A percentile compares a stretch with the other conserved stretches of the same genome.
Conservation (phyloP, 495 filamentous ascomycete species). For the Recurvomyces mirabilis region DNA sequence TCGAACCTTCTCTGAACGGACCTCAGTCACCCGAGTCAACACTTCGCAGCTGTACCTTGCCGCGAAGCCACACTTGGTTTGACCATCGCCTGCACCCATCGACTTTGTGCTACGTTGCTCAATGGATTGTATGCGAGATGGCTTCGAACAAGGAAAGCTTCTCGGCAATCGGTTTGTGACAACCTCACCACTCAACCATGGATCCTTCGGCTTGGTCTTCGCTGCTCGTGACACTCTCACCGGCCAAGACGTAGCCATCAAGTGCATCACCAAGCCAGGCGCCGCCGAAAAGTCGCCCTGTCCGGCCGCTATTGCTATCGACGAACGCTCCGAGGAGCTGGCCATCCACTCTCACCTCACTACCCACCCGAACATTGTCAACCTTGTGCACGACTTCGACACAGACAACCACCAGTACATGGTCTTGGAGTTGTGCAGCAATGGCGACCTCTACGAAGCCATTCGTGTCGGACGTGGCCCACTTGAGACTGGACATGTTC, state of each 20-base stretch:
- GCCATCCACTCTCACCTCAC: slow-evolving; percentile 67
- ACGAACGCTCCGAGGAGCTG: slow-evolving; percentile 82
- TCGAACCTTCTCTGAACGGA: too few species aligned
- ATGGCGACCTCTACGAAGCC: slow-evolving; percentile 93
- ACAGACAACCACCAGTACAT: slow-evolving; percentile 81
- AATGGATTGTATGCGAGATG: slow-evolving; percentile 36
- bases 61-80: too few species aligned
- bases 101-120: background rate
- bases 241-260: slow-evolving; percentile 76
- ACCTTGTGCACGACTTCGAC: slow-evolving; percentile 82
- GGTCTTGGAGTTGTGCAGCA: slow-evolving; percentile 91
- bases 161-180: slow-evolving; percentile 63
- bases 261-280: slow-evolving; percentile 73
- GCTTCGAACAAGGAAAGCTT: slow-evolving; percentile 30
- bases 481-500: slow-evolving; percentile 87
- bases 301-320: slow-evolving; percentile 45
- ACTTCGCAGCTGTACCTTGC: too few species aligned
- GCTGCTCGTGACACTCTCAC: slow-evolving; percentile 70
- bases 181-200: slow-evolving; percentile 89
- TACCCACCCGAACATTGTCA: slow-evolving; percentile 84
- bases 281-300: slow-evolving; percentile 38
- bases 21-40: too few species aligned
- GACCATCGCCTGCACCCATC: too few species aligned
- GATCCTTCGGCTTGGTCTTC: slow-evolving; percentile 97
- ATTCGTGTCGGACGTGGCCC: slow-evolving; percentile 82